Base-by-base conservation (phyloP, 148 eudicot genomes). In the Chenopodium suecicum region DNA sequence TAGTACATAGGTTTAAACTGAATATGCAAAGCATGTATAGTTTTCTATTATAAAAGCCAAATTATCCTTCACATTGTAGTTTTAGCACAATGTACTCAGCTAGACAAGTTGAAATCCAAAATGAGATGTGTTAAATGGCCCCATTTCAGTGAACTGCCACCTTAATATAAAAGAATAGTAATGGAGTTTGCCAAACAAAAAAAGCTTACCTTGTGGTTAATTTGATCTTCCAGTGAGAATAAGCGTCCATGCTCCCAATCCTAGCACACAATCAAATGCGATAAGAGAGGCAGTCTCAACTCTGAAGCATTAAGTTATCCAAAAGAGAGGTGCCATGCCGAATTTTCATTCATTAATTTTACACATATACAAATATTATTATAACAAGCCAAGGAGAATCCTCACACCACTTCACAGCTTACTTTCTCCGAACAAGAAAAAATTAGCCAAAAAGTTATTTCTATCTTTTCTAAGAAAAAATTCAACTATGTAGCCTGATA, bases 201-300 rank as follows among this genome's bases (percentile, higher is more conserved):
- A 50, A 50, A 76, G 32, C 25, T 77, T 86, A 93, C 98, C 98
- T 95, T 95, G 65, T 95, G 98, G 78, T 88, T 84, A 78, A 90
- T 92, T 87, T 95, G 98, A 76, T 95, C 98, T 88, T 95, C 87
- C 70, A 95, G 83, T 80, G 98, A 90, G 88, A 92, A 95, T 84
- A 95, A 85, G 83, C 88, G 91, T 78, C 92, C 92, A 48, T 68
- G 76, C 86, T 91, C 94, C 96, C 91, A 92, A 72, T 93, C 82
- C 98, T 95, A 80, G 74, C 56, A 80, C 83, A 54, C 27, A 81
- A 84, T 27, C 73, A 60, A 73, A 65, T 27, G 60, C 79, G 70
- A 73, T 25, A 58, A 87, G 67, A 58, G 74, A 70, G n/a, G 31
- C 48, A 77, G 41, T 9, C 37, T 34, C 37, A 34, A 34, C 37